Percentiles rank a stretch among this genome's conserved stretches.
Conservation (phyloP, 495 filamentous ascomycete genomes). For the Chlorociboria aeruginascens region DNA sequence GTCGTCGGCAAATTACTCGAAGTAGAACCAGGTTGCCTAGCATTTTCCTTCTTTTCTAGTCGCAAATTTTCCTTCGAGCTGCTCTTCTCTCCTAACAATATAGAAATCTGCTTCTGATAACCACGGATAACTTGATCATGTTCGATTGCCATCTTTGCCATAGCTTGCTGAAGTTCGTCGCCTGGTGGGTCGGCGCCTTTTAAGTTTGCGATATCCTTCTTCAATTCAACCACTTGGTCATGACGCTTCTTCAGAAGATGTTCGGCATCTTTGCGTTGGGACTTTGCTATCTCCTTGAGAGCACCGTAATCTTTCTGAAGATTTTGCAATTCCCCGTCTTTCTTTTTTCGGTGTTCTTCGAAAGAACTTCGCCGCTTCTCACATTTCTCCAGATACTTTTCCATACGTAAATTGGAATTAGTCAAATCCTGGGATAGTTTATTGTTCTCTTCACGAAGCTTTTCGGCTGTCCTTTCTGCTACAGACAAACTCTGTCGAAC, state of each 20-base stretch:
- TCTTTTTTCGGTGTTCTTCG: constrained; percentile 28
- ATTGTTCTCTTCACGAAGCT: constrained; percentile 33
- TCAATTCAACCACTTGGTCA: constrained; percentile 47
- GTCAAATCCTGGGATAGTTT: constrained; percentile 30
- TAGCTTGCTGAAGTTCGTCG: constrained; percentile 5
- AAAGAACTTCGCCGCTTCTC: constrained; percentile 30
- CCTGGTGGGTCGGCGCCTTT: constrained; percentile 23
- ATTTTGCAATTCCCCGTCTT: constrained; percentile 37
- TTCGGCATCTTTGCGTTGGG: constrained; percentile 38
- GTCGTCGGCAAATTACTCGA: background rate
- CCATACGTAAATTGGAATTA: constrained; percentile 12
- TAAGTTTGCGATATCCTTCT: constrained; percentile 41
- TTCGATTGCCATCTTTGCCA: constrained; percentile 5
- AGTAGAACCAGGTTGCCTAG: background rate
- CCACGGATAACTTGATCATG: constrained; percentile 5
- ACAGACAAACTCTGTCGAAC: constrained; percentile 33
- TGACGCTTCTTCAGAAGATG: constrained; percentile 52
- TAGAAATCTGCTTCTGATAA: background rate
- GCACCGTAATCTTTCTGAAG: constrained; percentile 39
- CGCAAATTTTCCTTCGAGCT: constrained; percentile 10
- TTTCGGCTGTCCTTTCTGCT: constrained; percentile 30
- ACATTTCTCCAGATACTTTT: constrained; percentile 23
- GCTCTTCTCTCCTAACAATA: background rate
- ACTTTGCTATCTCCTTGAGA: constrained; percentile 49
- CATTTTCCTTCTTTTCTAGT: background rate